Evolutionary conservation across 78 protist species (phyloP), one percentile per base, ranked within the genome.

Genomic region (Chrysochromulina parva): DNA sequence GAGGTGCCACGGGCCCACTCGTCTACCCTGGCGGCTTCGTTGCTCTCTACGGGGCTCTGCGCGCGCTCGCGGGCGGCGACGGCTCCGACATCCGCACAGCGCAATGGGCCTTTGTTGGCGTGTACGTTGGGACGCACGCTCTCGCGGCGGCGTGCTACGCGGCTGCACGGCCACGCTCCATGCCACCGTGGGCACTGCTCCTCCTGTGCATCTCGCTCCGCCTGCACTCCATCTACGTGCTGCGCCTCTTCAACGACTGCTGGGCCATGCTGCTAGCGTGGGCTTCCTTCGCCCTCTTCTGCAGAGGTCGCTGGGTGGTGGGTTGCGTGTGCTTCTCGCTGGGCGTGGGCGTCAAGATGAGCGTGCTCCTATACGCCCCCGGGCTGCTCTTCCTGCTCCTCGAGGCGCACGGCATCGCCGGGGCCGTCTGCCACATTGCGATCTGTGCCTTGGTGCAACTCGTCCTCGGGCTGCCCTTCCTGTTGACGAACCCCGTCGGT

Each of bases 241-340:
- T 98, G 54, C 94, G 98, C 9, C 92, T 98, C 17, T 98, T 98
- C 93, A 98, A 98, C 88, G 99, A 98, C 69, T 24, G 97, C 52
- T 11, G 90, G 55, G 58, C 58, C 58, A 69, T 5, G 69, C 24
- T 58, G 62, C 62, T 58, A 7, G 62, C 62, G 62, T 58, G 13
- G 62, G 62, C 62, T 58, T 14, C 62, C 13, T 58, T 58, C 13
- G 62, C 13, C 10, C 80, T 0, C 52, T 47, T 26, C 69, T 1
- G 7, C 11, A 6, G 38, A 24, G 11, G 9, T 17, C 59, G 86
- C 26, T 81, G 86, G 86, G 26, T 47, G 19, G 9, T 26, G 17
- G 47, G 86, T 16, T 81, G 55, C 26, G 5, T 9, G 22, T 14
- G n/a, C 54, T 69, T 20, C 74, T 85, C 90, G 24, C 90, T 91